Evolutionary conservation across 768 basidiomycete species (phyloP), one percentile per base, ranked within the genome.

Genomic region (Tylopilus plumbeoviolaceoides): DNA sequence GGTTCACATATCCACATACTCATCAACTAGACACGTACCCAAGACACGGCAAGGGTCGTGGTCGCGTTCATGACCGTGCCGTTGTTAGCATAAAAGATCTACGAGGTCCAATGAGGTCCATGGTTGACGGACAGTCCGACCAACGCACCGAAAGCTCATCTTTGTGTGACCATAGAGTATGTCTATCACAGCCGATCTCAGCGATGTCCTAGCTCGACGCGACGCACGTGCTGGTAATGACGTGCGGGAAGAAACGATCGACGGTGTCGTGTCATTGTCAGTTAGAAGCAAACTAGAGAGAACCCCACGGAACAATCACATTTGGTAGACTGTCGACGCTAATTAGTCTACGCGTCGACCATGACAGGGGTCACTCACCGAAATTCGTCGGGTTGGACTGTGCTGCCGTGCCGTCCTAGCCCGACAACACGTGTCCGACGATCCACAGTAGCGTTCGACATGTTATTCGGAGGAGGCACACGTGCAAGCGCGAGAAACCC

Each of bases 21-120:
- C 23, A 23, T 23, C 23, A 23, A 17, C 14, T 6, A 12, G 17
- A 18, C 12, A 47, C 56, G 48, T 59, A 77, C 76, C 81, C 78
- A 82, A 27, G 72, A 70, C 7, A 77, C 69, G 4, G 81, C 63
- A 52, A 70, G 68, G 3, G 87, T 87, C 10, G 73, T 83, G 33
- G 76, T 73, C 0, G 75, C 78, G 54, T 66, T 81, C 51, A 79
- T 78, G 50, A 63, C 64, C 0, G 85, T 88, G 7, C 70, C 86
- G 59, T 88, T 88, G 66, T 89, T 86, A 4, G 78, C 69, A 59
- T 87, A 88, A 63, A 80, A 87, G 42, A 87, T 82, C 83, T 85
- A 1, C 23, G 5, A 23, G 23, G 2, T 23, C 23, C 23, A n/a
- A n/a, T n/a, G n/a, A n/a, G n/a, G n/a, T n/a, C n/a, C n/a, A n/a